Conservation (phyloP, 2,329 filamentous ascomycete genomes). For the Fusarium sp. region DNA sequence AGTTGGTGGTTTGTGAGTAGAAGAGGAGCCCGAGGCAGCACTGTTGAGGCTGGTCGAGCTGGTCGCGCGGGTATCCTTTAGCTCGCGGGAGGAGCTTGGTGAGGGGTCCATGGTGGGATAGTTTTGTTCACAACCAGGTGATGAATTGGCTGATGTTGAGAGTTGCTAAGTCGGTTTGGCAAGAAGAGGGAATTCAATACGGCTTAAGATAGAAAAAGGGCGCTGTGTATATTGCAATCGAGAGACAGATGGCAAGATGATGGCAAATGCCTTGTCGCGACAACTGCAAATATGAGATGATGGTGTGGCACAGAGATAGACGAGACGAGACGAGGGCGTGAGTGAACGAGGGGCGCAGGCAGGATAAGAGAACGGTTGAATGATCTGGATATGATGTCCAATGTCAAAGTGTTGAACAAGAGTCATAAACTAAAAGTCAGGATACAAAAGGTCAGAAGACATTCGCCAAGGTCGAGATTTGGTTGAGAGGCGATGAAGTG, state of each 20-base stretch:
- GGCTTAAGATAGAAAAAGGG: neutral
- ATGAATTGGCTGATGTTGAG: conserved; percentile 24
- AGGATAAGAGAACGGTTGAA: conserved; percentile 8
- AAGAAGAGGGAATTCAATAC: neutral
- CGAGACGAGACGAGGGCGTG: neutral
- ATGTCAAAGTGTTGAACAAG: conserved; percentile 1
- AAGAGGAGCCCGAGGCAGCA: conserved; percentile 42
- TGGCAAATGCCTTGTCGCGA: conserved; percentile 6
- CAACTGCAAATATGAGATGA: conserved; percentile 18
- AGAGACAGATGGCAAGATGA: neutral
- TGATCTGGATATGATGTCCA: conserved; percentile 4
- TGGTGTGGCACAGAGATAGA: conserved; percentile 15
- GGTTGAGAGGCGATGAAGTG: conserved; percentile 27
- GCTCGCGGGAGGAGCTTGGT: conserved; percentile 42
- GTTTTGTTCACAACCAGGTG: conserved; percentile 14
- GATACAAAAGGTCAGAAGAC: conserved; percentile 22
- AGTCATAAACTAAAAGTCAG: conserved; percentile 19
- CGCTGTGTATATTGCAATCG: neutral
- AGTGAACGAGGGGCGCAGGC: conserved; percentile 3
- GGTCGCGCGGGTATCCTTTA: conserved; percentile 44
- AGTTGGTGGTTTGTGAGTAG: conserved; percentile 39
- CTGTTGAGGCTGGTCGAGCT: conserved; percentile 46
- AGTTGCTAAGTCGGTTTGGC: neutral
- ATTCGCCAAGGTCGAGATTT: conserved; percentile 24
- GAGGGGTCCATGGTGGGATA: conserved; percentile 41